A percentile compares a stretch with the other conserved stretches of the same genome.
phyloP scores from a whole-genome alignment of 2,329 filamentous ascomycete genomes.

The Diaporthe australafricana region DNA sequence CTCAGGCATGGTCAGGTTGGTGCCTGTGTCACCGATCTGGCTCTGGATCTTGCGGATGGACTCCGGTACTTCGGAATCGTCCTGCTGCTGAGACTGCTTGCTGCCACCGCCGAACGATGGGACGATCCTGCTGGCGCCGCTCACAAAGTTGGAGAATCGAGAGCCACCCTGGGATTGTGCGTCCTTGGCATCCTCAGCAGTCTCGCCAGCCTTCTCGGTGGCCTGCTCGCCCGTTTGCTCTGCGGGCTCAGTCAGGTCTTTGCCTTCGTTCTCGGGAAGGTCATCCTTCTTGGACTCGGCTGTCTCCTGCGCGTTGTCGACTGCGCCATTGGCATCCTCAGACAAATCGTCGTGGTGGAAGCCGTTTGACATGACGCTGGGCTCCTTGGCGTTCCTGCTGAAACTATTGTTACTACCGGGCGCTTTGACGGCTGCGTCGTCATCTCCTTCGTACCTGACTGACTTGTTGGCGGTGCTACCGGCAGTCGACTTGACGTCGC shows the following conservation, averaged over 20 bases:
- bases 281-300: slow-evolving; percentile 31
- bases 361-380: slow-evolving; percentile 35
- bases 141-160: slow-evolving; percentile 33
- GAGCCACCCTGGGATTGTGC: slow-evolving; percentile 31
- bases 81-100: slow-evolving; percentile 31
- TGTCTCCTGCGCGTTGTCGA: slow-evolving; percentile 25
- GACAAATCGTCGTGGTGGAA: slow-evolving; percentile 9
- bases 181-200: slow-evolving; percentile 15
- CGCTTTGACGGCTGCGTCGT: slow-evolving; percentile 30
- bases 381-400: slow-evolving; percentile 36
- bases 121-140: slow-evolving; percentile 34
- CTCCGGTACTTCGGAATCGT: slow-evolving; percentile 29
- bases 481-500: slow-evolving; percentile 29
- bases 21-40: slow-evolving; percentile 34
- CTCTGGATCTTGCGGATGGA: slow-evolving; percentile 35
- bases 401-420: slow-evolving; percentile 36
- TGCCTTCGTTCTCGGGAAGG: slow-evolving; percentile 39
- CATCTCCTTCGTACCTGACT: slow-evolving; percentile 37
- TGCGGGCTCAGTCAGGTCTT: slow-evolving; percentile 38
- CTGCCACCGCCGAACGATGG: slow-evolving; percentile 31
- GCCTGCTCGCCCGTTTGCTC: slow-evolving; percentile 35
- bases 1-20: slow-evolving; percentile 32
- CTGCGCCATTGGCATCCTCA: slow-evolving; percentile 25
- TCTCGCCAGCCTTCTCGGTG: slow-evolving; percentile 7
- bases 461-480: slow-evolving; percentile 37